Base-by-base conservation (phyloP, 768 basidiomycete genomes). In the Floccularia luteovirens region DNA sequence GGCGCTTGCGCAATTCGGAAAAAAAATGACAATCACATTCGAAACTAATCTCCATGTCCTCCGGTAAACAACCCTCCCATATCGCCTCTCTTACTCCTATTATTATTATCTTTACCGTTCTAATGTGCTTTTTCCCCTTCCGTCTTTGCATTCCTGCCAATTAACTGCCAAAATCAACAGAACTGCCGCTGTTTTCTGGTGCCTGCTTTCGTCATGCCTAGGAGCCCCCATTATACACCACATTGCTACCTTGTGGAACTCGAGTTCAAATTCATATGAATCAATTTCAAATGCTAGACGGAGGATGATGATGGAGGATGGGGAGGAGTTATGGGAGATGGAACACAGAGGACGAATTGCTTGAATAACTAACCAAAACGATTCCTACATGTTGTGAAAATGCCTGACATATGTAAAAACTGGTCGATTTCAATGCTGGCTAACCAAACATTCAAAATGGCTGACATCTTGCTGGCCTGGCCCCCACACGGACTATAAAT, bases 141-240 rank as follows among this genome's bases (percentile, higher is more conserved):
- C 13, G 25, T 31, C 12, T 27, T 22, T 42, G 42, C 22, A 36
- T 11, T 19, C 13, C 13, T 16, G 32, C 32, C 25, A 33, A 16
- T 41, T 30, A n/a, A 5, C 24, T n/a, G 31, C 25, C 31, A 34
- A 39, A 22, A 31, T 8, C 28, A 34, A 25, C 19, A 62, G 62
- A 30, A 41, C 52, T 32, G 66, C 70, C 12, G 62, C 71, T 21
- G 50, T 82, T 5, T 67, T 69, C 30, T 82, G 82, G 77, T 85
- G 82, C 51, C 57, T 82, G 43, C 57, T 84, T 36, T 80, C 79
- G 24, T 82, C 80, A 5, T 82, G 82, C 60, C 54, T 83, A 43
- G 82, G 82, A 21, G 60, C 62, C 2, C 60, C 75, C 3, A 56
- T 79, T 27, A 59, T 67, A 34, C 59, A 57, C 21, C 55, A 61